Conservation (phyloP, 1,139 yeast genomes). For the Geotrichum aggregatum region DNA sequence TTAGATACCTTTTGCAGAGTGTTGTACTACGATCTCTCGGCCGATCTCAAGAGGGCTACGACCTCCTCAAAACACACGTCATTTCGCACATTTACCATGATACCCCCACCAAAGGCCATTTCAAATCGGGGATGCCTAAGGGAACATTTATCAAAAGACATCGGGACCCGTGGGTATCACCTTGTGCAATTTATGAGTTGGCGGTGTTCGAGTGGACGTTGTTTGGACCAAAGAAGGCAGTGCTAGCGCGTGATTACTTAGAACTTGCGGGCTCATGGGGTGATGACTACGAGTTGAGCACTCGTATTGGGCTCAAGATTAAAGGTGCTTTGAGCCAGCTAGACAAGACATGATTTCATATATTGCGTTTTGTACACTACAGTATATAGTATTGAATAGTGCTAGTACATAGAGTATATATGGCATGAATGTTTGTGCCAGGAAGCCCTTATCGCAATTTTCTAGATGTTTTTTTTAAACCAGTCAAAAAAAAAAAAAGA, state of each 20-base stretch:
- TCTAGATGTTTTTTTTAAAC: no score
- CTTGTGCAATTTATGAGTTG: slow-evolving; percentile 81
- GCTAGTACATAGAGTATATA: no score
- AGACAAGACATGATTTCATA: neutral
- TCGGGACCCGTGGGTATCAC: slow-evolving; percentile 77
- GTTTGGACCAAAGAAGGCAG: slow-evolving; percentile 47
- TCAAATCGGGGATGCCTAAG: slow-evolving; percentile 32
- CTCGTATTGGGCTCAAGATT: slow-evolving; percentile 82
- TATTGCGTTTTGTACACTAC: no score
- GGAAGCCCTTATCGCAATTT: no score
- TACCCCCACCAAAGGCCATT: slow-evolving; percentile 28
- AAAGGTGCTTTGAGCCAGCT: slow-evolving; percentile 58
- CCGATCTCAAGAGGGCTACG: slow-evolving; percentile 54
- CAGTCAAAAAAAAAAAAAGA: no score
- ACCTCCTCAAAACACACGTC: slow-evolving; percentile 57
- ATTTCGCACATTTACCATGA: slow-evolving; percentile 39
- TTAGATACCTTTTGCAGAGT: slow-evolving; percentile 61
- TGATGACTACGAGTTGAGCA: slow-evolving; percentile 89
- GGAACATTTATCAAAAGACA: slow-evolving; percentile 33
- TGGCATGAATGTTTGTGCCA: no score
- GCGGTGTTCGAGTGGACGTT: slow-evolving; percentile 77
- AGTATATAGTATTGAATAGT: no score
- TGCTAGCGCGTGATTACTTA: slow-evolving; percentile 62
- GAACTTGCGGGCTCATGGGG: slow-evolving; percentile 69
- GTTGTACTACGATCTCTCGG: slow-evolving; percentile 66